phyloP scores from a whole-genome alignment of 768 basidiomycete genomes.

The Collybia sp. region DNA sequence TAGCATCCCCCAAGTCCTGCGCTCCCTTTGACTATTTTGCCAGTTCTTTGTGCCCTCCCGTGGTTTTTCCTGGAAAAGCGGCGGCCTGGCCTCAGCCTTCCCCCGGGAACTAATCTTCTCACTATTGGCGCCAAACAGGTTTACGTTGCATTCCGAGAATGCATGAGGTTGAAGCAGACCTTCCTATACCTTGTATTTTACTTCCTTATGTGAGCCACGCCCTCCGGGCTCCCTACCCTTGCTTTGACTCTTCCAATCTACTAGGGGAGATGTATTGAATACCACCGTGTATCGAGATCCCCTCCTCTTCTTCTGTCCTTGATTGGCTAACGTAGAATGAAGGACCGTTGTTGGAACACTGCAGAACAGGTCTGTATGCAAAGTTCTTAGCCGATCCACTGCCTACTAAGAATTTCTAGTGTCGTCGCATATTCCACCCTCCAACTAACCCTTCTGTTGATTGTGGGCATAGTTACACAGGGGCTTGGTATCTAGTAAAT shows the following conservation, averaged over 20 bases:
- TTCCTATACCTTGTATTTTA: slow-evolving; percentile 73
- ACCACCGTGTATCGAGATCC: slow-evolving; percentile 57
- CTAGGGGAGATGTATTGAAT: slow-evolving; percentile 73
- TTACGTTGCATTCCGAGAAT: slow-evolving; percentile 57
- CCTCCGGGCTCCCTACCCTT: neutral
- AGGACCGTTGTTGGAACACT: slow-evolving; percentile 70
- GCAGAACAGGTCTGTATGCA: slow-evolving; percentile 52
- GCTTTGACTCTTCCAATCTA: neutral
- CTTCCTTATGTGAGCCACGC: slow-evolving; percentile 60
- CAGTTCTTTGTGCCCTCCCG: slow-evolving; percentile 64
- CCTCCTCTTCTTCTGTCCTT: neutral
- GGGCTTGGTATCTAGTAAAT: slow-evolving; percentile 65
- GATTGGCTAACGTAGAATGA: neutral
- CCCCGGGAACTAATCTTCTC: slow-evolving; percentile 46
- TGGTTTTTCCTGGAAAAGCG: slow-evolving; percentile 73
- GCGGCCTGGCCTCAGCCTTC: slow-evolving; percentile 58
- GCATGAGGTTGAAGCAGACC: slow-evolving; percentile 65
- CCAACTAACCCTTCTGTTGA: slow-evolving; percentile 61
- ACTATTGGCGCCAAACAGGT: slow-evolving; percentile 70
- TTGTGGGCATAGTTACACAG: slow-evolving; percentile 63
- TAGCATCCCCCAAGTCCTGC: slow-evolving; percentile 4
- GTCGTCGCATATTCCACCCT: slow-evolving; percentile 69
- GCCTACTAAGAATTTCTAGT: slow-evolving; percentile 23
- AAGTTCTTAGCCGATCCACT: neutral
- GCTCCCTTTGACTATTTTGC: neutral